Base-by-base conservation (phyloP, 768 basidiomycete species). In the Leccinum obscurum region DNA sequence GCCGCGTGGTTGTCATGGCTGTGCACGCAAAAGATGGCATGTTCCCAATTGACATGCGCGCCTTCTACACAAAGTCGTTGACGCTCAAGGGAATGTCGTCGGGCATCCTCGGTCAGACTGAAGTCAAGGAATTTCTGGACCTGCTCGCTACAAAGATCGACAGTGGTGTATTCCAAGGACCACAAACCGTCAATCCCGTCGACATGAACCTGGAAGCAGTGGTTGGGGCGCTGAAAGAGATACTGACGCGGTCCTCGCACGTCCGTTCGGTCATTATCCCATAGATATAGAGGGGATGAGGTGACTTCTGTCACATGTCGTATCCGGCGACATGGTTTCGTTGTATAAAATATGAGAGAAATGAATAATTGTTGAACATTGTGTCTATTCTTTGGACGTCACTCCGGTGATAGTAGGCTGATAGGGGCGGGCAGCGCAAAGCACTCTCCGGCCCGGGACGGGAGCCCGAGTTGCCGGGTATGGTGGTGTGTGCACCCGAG, bases 1-100 rank as follows among this genome's bases (percentile, higher is more conserved):
- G 75, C 0, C 72, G 75, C 9, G 75, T 68, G 6, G 69, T 75
- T 39, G 71, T 74, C 7, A 75, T 75, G 74, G 75, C 74, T 14
- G 74, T 68, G 1, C 74, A 75, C 34, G 63, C 76, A 10, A 67
- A 70, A 24, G 74, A 75, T 11, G 71, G 71, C 28, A 8, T 70
- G 55, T 75, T 75, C 54, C 66, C 69, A 0, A 49, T 75, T 52
- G 51, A 72, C 46, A n/a, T 76, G 64, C 74, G 74, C 11, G 62
- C 71, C 0, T 70, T 75, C 46, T 74, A 74, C 48, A 67, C 67
- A n/a, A 72, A 72, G 34, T 63, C 67, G 9, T 26, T 75, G 44
- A 71, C 73, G 1, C 61, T 75, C 58, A 75, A 67, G 54, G 73
- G 73, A 1, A 72, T 75, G 72, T 57, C 50, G 46, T 76, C 73